Percentiles rank a stretch among this genome's conserved stretches.
Evolutionary conservation across 768 basidiomycete genomes (phyloP).

Genomic region (Strobilomyces dryophilus): DNA sequence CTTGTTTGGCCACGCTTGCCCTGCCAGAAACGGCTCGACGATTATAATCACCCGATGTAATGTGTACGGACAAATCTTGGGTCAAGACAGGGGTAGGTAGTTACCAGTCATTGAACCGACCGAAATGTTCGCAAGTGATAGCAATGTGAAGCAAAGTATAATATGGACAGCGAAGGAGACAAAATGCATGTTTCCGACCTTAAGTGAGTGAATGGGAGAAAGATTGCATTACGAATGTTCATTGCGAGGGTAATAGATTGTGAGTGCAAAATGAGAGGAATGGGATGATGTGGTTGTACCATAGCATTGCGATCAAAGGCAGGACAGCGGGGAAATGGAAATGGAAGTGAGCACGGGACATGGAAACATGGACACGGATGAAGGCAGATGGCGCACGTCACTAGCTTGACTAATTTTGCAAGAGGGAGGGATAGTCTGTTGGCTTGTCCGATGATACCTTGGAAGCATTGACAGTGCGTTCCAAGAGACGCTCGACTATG

Average conservation of each 20-base stretch:
- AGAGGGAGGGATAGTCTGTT: conserved; percentile 27
- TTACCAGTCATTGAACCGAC: background rate
- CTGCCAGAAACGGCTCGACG: background rate
- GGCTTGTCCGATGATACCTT: conserved; percentile 27
- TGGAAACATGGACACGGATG: background rate
- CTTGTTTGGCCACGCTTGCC: conserved; percentile 30
- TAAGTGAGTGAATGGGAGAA: conserved; percentile 17
- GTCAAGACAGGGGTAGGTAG: background rate
- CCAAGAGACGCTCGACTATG: conserved; percentile 66
- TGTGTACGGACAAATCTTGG: conserved; percentile 12
- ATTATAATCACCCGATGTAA: conserved; percentile 21
- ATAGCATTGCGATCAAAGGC: conserved; percentile 34
- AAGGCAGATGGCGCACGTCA: conserved; percentile 1
- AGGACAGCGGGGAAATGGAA: conserved; percentile 12
- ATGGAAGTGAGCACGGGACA: background rate
- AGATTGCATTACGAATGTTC: conserved; percentile 35
- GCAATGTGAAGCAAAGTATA: conserved; percentile 14
- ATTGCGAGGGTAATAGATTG: conserved; percentile 29
- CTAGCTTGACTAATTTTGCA: conserved; percentile 23
- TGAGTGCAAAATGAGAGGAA: conserved; percentile 29
- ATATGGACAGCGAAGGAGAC: conserved; percentile 30
- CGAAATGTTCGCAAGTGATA: conserved; percentile 12
- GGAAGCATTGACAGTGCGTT: conserved; percentile 39
- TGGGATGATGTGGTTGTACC: conserved; percentile 32
- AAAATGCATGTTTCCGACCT: conserved; percentile 24